Evolutionary conservation across 805 yeast species (phyloP).

Genomic region (Ogataea pignaliae): DNA sequence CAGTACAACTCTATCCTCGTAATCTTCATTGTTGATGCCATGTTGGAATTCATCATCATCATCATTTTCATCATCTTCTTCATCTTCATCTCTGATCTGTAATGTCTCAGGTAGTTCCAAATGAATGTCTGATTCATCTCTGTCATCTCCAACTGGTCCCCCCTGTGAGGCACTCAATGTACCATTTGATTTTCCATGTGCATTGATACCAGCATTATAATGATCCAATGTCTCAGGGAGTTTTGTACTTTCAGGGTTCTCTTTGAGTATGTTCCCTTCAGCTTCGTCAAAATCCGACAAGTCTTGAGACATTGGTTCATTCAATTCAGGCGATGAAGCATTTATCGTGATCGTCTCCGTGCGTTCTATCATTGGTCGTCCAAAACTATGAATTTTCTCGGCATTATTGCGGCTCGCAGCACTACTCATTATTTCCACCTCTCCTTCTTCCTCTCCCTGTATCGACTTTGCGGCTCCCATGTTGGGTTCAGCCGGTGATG

Average conservation of each 20-base stretch:
- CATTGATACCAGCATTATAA: not conserved
- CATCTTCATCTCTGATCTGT: slow-evolving; percentile 1
- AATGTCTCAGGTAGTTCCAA: slow-evolving; percentile 2
- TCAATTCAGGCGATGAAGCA: slow-evolving; percentile 13
- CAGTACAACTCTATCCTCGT: too few relatives aligned
- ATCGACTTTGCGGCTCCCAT: not conserved
- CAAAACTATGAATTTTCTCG: slow-evolving; percentile 9
- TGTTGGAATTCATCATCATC: not conserved
- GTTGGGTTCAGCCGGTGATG: not conserved
- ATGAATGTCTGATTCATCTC: not conserved
- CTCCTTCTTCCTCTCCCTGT: slow-evolving; percentile 5
- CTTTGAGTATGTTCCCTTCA: not conserved
- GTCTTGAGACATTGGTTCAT: slow-evolving; percentile 17
- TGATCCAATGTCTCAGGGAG: slow-evolving; percentile 1
- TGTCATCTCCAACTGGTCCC: not conserved
- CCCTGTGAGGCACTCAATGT: not conserved
- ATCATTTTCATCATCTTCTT: not conserved
- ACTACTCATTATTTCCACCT: not conserved
- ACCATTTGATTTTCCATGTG: too few relatives aligned
- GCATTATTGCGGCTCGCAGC: slow-evolving; percentile 6
- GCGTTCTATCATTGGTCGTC: too few relatives aligned
- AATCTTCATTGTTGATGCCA: too few relatives aligned
- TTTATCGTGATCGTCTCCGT: not conserved
- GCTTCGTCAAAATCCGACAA: slow-evolving; percentile 16
- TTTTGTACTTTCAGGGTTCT: slow-evolving; percentile 1